Conservation (phyloP, 495 filamentous ascomycete genomes). For the Pseudevernia furfuracea region DNA sequence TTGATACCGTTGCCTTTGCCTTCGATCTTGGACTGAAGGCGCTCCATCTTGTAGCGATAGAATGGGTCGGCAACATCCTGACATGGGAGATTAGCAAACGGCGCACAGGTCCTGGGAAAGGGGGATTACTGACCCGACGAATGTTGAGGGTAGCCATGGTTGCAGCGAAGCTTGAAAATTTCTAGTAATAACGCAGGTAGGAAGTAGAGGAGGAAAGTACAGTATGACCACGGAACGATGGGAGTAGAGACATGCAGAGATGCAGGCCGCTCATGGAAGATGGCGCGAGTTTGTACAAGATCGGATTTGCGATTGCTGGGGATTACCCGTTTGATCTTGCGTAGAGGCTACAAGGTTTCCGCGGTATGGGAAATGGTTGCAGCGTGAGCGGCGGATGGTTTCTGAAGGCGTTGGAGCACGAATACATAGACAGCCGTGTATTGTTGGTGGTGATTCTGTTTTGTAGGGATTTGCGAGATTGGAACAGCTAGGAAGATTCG, state of each 20-base stretch:
- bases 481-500: background rate
- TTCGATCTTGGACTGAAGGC: conserved; percentile 96
- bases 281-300: conserved; percentile 36
- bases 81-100: conserved; percentile 17
- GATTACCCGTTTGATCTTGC: conserved; percentile 80
- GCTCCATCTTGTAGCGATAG: conserved; percentile 99
- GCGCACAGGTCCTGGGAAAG: background rate
- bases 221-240: conserved; percentile 18
- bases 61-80: conserved; percentile 92
- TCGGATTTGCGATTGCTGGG: conserved; percentile 29
- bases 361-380: conserved; percentile 85
- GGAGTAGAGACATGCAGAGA: conserved; percentile 43
- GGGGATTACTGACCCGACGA: conserved; percentile 52
- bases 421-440: conserved; percentile 67
- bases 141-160: conserved; percentile 92
- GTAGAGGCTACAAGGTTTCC: conserved; percentile 79
- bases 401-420: conserved; percentile 66
- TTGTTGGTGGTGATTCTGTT: conserved; percentile 13
- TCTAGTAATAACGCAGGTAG: conserved; percentile 17
- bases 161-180: conserved; percentile 37
- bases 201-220: conserved; percentile 12
- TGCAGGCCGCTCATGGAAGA: conserved; percentile 24
- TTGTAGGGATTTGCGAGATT: conserved; percentile 3
- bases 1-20: conserved; percentile 99
- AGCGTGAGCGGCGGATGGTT: conserved; percentile 84